Evolutionary conservation across 2,329 filamentous ascomycete genomes (phyloP).

Genomic region (Lachnellula occidentalis): DNA sequence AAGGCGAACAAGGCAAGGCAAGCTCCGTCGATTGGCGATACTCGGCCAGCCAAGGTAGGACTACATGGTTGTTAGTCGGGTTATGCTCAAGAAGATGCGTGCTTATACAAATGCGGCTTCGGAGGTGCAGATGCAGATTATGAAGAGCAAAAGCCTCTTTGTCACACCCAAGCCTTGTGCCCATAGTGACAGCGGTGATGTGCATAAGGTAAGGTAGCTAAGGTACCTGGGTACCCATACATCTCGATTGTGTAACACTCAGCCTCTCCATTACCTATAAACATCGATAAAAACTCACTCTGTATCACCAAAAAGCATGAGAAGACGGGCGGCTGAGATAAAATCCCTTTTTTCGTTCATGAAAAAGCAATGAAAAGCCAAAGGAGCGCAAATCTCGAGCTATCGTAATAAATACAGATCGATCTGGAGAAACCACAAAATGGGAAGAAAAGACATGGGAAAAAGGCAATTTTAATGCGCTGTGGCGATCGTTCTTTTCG

Average conservation of each 20-base stretch:
- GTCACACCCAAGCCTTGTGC: neutral
- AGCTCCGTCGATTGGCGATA: too few species aligned
- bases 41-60: too few species aligned
- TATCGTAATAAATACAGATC: constrained; percentile 31
- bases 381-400: constrained; percentile 27
- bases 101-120: neutral
- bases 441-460: constrained; percentile 11
- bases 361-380: constrained; percentile 24
- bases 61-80: too few species aligned
- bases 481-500: constrained; percentile 19
- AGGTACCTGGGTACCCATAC: neutral
- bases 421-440: constrained; percentile 21
- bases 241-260: neutral
- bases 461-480: constrained; percentile 20
- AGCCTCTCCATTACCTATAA: neutral
- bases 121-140: neutral
- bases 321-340: constrained; percentile 12
- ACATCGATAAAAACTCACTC: neutral
- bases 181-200: neutral
- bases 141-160: neutral
- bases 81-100: neutral
- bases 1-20: too few species aligned
- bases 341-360: constrained; percentile 26
- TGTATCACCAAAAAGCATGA: neutral
- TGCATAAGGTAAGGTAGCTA: neutral